phyloP scores from a whole-genome alignment of 345 rosid genomes.

The Clausena lansium region DNA sequence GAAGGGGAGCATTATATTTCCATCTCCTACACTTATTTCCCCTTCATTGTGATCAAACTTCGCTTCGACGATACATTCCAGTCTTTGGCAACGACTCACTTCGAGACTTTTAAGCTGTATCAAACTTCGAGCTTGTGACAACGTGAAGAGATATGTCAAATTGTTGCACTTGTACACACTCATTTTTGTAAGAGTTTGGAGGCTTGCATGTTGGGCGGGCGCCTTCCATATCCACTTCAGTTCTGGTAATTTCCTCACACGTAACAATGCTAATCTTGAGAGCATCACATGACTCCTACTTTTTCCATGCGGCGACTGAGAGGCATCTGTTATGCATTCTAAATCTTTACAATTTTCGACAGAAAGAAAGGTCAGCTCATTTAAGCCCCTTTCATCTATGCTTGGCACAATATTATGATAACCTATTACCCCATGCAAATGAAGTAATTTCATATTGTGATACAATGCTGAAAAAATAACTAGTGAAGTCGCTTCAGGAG shows the following conservation, averaged over 20 bases:
- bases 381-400: background rate
- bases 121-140: too few species aligned
- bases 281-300: background rate
- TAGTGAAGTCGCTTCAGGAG: background rate
- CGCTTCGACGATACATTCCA: too few species aligned
- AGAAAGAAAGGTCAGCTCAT: background rate
- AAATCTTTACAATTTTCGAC: background rate
- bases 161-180: rapidly evolving
- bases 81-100: rapidly evolving
- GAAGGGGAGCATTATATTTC: too few species aligned
- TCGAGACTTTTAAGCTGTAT: too few species aligned
- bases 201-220: background rate
- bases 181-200: too few species aligned
- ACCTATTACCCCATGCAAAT: rapidly evolving
- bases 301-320: background rate
- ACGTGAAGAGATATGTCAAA: too few species aligned
- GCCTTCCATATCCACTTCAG: background rate
- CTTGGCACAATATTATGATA: background rate
- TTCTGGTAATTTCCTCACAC: rapidly evolving
- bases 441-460: background rate
- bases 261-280: background rate
- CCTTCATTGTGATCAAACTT: too few species aligned
- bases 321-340: constrained; percentile 3
- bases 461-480: background rate
- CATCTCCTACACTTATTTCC: too few species aligned